These are phyloP conservation scores for Epichloe sp. DNA, from an alignment of 2,329 filamentous ascomycete genomes.

Conservation along the genomic window DNA sequence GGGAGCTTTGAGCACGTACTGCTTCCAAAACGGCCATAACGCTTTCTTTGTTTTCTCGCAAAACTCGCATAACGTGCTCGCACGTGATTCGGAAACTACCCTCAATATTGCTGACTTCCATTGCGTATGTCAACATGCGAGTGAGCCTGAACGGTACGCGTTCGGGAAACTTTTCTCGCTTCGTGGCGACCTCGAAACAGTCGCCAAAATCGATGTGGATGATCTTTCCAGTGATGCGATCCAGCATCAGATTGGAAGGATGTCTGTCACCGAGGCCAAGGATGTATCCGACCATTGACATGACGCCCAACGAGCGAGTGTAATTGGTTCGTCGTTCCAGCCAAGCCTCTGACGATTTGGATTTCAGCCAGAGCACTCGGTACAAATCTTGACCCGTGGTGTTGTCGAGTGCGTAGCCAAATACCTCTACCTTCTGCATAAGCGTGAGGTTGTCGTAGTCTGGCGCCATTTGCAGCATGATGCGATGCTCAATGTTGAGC, in stretches of 20 bases:
- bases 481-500: slow-evolving; percentile 97
- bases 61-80: slow-evolving; percentile 94
- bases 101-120: slow-evolving; percentile 99
- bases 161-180: slow-evolving; percentile 97
- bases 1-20: slow-evolving; percentile 42
- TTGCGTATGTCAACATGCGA: slow-evolving; percentile 97
- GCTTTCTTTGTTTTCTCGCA: slow-evolving; percentile 94
- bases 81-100: slow-evolving; percentile 97
- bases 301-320: slow-evolving; percentile 89
- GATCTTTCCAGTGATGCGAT: slow-evolving; percentile 90
- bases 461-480: slow-evolving; percentile 99
- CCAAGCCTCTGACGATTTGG: slow-evolving; percentile 95
- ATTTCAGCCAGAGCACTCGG: slow-evolving; percentile 96
- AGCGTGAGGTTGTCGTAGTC: slow-evolving; percentile 97
- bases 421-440: slow-evolving; percentile 99
- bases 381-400: slow-evolving; percentile 98
- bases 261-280: slow-evolving; percentile 92
- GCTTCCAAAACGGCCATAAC: slow-evolving; percentile 97
- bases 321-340: slow-evolving; percentile 97
- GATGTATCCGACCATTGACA: slow-evolving; percentile 99
- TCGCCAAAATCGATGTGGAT: slow-evolving; percentile 99
- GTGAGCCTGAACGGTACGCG: slow-evolving; percentile 95
- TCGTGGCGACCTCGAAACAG: slow-evolving; percentile 99
- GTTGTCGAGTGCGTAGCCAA: slow-evolving; percentile 97
- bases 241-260: slow-evolving; percentile 95